A percentile compares a stretch with the other conserved stretches of the same genome.
These are phyloP conservation scores for Pestalotiopsis sp. DNA, from an alignment of 2,329 filamentous ascomycete species.

Conservation along the genomic window DNA sequence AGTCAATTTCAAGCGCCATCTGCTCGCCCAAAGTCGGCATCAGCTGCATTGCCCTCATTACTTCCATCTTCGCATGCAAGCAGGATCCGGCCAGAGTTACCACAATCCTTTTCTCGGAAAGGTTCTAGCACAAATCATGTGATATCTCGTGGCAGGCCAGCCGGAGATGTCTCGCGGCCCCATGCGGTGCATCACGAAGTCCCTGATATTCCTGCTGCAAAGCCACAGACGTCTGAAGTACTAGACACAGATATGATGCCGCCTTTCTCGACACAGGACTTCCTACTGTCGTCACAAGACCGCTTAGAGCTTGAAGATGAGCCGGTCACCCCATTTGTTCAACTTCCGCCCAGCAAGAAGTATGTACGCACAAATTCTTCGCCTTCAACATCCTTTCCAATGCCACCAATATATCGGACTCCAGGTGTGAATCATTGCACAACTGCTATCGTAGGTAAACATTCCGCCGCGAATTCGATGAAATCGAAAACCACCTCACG, in stretches of 20 bases:
- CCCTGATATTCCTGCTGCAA: background rate
- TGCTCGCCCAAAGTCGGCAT: constrained; percentile 3
- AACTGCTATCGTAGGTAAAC: background rate
- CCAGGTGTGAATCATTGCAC: background rate
- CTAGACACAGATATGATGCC: constrained; percentile 25
- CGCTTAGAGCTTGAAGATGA: constrained; percentile 42
- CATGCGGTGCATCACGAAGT: background rate
- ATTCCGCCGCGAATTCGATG: background rate
- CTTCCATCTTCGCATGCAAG: background rate
- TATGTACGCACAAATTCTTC: background rate
- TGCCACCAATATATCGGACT: background rate
- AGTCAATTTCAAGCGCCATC: constrained; percentile 24
- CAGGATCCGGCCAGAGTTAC: background rate
- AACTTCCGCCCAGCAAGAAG: background rate
- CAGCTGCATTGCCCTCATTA: background rate
- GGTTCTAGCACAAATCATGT: background rate
- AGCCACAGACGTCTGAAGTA: background rate
- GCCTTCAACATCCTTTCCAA: background rate
- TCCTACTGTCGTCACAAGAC: constrained; percentile 49
- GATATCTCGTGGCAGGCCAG: background rate
- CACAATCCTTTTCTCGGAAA: background rate
- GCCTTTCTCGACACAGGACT: constrained; percentile 48
- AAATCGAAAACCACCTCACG: background rate
- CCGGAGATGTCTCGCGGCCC: background rate
- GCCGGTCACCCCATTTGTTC: constrained; percentile 18